Evolutionary conservation across 768 basidiomycete genomes (phyloP), one percentile per base, ranked within the genome.

Genomic region (Naganishia friedmannii): DNA sequence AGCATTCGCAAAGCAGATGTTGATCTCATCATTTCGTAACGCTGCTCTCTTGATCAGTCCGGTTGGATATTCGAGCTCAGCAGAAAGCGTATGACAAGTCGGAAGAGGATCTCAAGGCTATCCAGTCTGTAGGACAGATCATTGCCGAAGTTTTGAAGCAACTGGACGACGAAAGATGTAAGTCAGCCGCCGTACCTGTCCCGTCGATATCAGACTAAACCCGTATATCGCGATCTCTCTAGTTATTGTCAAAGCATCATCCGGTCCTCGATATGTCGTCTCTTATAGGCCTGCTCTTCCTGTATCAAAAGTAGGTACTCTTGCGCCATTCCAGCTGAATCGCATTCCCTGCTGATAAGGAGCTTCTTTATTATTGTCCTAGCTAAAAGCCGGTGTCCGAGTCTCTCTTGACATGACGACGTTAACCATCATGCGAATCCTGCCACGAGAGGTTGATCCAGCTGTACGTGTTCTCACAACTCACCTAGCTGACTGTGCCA

Each of bases 341-440:
- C 39, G 5, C 23, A 42, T 45, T 21, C 8, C 32, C n/a, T 15
- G 37, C 57, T 37, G 57, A 58, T 57, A 37, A 37, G 34, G 23
- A 19, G n/a, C 32, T 55, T 42, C 29, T 19, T 65, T 32, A 4
- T 37, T 12, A 37, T 12, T n/a, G n/a, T n/a, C n/a, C n/a, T 92
- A 98, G 83, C 89, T 99, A 70, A 96, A 98, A 82, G 82, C 90
- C 5, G 93, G 93, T 60, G 92, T 92, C 3, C 91, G 96, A 73
- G 96, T 99, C 69, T 94, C 93, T 67, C 87, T 99, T 37, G 96
- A 99, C 81, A 98, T 99, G 96, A 99, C 96, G 3, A 98, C 96
- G 1, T 84, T 98, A 37, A 99, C 96, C 7, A 92, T 99, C 78
- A 98, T 99, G 93, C 91, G 96, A 45, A 95, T 98, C 65, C 84